These are phyloP conservation scores for Colletotrichum sidae DNA, from an alignment of 2,329 filamentous ascomycete species.

Conservation along the genomic window DNA sequence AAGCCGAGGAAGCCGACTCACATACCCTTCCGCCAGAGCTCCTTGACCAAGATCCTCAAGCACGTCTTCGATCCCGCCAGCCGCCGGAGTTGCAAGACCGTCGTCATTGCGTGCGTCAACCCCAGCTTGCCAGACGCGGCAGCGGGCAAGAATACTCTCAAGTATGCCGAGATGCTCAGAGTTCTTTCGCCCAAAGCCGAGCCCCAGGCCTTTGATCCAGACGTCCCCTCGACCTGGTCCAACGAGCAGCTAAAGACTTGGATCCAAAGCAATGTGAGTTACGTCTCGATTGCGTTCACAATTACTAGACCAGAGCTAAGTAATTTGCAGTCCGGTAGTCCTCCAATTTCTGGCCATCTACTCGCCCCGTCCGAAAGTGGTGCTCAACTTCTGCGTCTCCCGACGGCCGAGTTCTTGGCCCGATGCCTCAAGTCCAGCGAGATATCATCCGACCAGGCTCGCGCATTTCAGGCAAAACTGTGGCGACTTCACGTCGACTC, in stretches of 20 bases:
- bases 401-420: too few species aligned
- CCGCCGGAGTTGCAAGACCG: conserved; percentile 53
- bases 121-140: conserved; percentile 57
- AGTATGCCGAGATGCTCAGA: conserved; percentile 60
- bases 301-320: too few species aligned
- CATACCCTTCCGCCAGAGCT: conserved; percentile 59
- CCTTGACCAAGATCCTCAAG: conserved; percentile 60
- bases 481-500: too few species aligned
- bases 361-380: conserved; percentile 48
- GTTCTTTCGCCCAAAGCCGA: conserved; percentile 48
- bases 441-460: too few species aligned
- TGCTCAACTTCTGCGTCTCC: too few species aligned
- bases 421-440: too few species aligned
- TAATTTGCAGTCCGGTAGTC: conserved; percentile 51
- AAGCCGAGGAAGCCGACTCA: conserved; percentile 48
- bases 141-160: conserved; percentile 60
- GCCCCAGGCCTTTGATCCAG: conserved; percentile 40
- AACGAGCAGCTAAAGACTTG: conserved; percentile 52
- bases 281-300: too few species aligned
- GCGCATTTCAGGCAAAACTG: too few species aligned
- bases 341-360: conserved; percentile 45
- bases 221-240: conserved; percentile 52
- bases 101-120: conserved; percentile 60
- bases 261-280: conserved; percentile 54
- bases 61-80: conserved; percentile 60